Conservation (phyloP, 257 asterid species). For the Solanum chilense region DNA sequence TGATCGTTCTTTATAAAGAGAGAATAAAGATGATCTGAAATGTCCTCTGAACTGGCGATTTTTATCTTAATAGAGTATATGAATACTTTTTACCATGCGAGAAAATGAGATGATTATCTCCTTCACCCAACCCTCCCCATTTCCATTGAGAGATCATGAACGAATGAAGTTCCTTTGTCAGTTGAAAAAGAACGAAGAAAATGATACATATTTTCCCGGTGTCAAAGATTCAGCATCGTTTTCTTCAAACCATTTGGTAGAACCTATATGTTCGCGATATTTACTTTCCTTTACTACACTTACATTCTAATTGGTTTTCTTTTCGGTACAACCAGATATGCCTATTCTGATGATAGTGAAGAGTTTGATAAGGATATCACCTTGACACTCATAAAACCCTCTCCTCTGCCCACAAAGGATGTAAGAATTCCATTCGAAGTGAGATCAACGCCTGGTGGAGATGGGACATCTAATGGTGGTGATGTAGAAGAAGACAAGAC, state of each 20-base stretch:
- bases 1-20: not conserved
- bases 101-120: not conserved
- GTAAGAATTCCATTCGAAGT: slow-evolving; percentile 26
- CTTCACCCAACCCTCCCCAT: not conserved
- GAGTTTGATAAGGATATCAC: slow-evolving; percentile 71
- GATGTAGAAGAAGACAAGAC: slow-evolving; percentile 68
- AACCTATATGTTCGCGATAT: not conserved
- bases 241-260: not conserved
- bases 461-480: slow-evolving; percentile 8
- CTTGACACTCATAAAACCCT: slow-evolving; percentile 70
- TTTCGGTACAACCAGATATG: slow-evolving; percentile 36
- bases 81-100: not conserved
- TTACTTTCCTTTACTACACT: not conserved
- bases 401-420: slow-evolving; percentile 43
- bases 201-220: not conserved
- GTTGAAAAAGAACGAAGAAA: not conserved
- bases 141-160: not conserved
- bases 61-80: not conserved
- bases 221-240: not conserved
- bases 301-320: not conserved
- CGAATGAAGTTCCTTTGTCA: not conserved
- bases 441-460: slow-evolving; percentile 23
- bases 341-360: slow-evolving; percentile 71
- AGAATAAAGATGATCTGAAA: not conserved
- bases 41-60: not conserved